Evolutionary conservation across 768 basidiomycete genomes (phyloP).

Genomic region (Guyanaporus albipodus): DNA sequence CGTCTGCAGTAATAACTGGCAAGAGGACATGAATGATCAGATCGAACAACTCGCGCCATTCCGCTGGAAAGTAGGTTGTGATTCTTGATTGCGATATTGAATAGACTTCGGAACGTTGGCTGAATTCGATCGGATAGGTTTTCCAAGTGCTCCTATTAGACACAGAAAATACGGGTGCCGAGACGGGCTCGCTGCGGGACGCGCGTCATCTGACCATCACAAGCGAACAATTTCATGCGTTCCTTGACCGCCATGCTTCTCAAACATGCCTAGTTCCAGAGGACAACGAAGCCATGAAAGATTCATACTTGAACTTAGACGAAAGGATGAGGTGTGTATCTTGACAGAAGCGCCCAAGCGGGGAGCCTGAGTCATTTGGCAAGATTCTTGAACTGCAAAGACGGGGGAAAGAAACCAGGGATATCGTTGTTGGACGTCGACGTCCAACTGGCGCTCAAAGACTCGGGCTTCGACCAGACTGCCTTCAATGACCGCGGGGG

Average conservation of each 20-base stretch:
- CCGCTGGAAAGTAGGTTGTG: slow-evolving; percentile 37
- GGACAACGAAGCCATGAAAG: slow-evolving; percentile 3
- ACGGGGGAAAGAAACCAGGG: slow-evolving; percentile 2
- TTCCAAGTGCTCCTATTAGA: slow-evolving; percentile 37
- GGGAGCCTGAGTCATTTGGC: not conserved
- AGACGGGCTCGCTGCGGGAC: slow-evolving; percentile 32
- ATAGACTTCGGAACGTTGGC: too few relatives aligned
- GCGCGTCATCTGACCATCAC: slow-evolving; percentile 32
- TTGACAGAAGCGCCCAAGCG: not conserved
- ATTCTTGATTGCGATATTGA: too few relatives aligned
- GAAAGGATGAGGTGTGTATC: not conserved
- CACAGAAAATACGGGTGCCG: slow-evolving; percentile 33
- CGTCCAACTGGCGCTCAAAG: not conserved
- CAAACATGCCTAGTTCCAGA: not conserved
- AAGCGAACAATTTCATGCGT: not conserved
- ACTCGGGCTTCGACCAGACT: not conserved
- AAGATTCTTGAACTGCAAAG: slow-evolving; percentile 1
- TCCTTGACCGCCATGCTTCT: not conserved
- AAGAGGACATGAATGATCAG: slow-evolving; percentile 39
- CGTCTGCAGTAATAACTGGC: slow-evolving; percentile 32
- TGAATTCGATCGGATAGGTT: slow-evolving; percentile 20
- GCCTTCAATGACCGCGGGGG: not conserved
- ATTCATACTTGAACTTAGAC: slow-evolving; percentile 2
- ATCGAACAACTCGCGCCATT: slow-evolving; percentile 32
- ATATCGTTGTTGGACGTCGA: not conserved